phyloP scores from a whole-genome alignment of 352 stramenopile genomes.

The Discostella stelligera region DNA sequence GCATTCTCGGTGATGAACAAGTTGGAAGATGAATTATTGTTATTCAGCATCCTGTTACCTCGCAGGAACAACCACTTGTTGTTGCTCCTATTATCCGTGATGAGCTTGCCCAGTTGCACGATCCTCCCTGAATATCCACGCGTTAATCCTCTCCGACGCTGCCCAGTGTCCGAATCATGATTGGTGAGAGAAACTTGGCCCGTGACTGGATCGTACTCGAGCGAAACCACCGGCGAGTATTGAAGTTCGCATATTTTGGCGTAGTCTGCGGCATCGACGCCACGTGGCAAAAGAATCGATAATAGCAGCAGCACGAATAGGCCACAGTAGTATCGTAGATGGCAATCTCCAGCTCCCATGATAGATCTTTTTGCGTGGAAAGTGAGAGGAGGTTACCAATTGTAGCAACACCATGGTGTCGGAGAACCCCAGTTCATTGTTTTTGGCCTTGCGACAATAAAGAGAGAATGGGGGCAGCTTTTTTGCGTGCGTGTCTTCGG shows the following conservation, averaged over 20 bases:
- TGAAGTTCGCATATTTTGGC: constrained; percentile 36
- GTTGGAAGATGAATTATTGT: background rate
- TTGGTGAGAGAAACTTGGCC: constrained; percentile 16
- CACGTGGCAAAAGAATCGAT: background rate
- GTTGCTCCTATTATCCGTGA: background rate
- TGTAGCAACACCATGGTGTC: background rate
- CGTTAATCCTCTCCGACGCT: background rate
- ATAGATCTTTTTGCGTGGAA: background rate
- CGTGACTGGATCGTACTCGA: constrained; percentile 31
- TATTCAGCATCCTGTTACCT: constrained; percentile 1
- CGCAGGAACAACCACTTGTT: constrained; percentile 14
- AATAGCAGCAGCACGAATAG: background rate
- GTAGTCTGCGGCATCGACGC: constrained; percentile 15
- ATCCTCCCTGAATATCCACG: background rate
- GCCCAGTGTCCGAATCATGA: background rate
- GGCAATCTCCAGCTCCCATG: background rate
- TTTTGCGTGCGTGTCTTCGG: background rate
- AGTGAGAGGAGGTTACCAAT: background rate
- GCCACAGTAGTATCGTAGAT: background rate
- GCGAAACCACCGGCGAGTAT: constrained; percentile 18
- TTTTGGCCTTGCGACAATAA: too few relatives aligned
- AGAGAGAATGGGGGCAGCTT: background rate
- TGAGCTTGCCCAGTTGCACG: background rate
- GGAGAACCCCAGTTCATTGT: background rate
- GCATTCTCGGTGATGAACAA: background rate